Evolutionary conservation across 257 asterid species (phyloP).

Genomic region (Gardenia jasminoides): DNA sequence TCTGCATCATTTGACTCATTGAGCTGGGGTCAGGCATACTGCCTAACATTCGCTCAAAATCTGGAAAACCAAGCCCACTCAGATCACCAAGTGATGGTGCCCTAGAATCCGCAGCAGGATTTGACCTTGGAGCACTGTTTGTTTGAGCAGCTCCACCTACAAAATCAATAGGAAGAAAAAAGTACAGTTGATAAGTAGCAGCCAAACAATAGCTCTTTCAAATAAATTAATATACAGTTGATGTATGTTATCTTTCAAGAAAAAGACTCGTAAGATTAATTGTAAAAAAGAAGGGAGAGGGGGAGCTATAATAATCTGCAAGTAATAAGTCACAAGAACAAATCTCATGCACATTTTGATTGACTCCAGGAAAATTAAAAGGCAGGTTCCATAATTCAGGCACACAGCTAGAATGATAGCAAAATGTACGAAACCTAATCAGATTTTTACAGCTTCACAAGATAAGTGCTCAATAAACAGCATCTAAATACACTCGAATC

Average conservation of each 20-base stretch:
- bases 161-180: slow-evolving; percentile 10
- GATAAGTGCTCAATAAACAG: not conserved
- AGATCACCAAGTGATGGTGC: slow-evolving; percentile 33
- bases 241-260: not conserved
- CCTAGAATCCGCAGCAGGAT: slow-evolving; percentile 36
- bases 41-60: slow-evolving; percentile 42
- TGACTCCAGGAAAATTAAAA: not conserved
- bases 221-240: too few relatives aligned
- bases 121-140: slow-evolving; percentile 36
- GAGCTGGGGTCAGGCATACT: slow-evolving; percentile 43
- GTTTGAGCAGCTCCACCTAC: slow-evolving; percentile 46
- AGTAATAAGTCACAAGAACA: not conserved
- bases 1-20: slow-evolving; percentile 51
- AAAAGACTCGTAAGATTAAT: not conserved
- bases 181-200: not conserved
- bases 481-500: not conserved
- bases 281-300: not conserved
- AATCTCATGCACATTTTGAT: not conserved
- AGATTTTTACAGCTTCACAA: not conserved
- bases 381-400: not conserved
- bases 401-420: not conserved
- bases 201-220: not conserved
- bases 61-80: slow-evolving; percentile 45
- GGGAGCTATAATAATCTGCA: not conserved
- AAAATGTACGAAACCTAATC: not conserved